phyloP scores from a whole-genome alignment of 192 early-diverging fungal species.

The Podila horticola region DNA sequence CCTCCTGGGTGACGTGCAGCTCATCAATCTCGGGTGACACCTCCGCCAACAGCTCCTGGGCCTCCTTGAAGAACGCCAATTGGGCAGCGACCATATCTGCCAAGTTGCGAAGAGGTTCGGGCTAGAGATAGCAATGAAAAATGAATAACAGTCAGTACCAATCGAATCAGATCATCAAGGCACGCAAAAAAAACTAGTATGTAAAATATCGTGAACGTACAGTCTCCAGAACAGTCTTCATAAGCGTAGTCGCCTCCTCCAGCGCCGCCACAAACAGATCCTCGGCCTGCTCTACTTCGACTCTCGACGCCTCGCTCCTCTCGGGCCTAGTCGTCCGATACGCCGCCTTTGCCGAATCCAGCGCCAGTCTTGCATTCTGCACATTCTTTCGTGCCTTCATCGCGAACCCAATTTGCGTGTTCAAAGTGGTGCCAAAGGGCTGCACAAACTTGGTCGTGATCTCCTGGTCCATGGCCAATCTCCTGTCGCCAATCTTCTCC shows the following conservation, averaged over 20 bases:
- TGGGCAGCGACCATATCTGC: conserved; percentile 90
- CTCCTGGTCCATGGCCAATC: conserved; percentile 78
- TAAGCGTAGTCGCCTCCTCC: conserved; percentile 94
- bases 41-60: conserved; percentile 74
- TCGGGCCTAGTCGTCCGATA: conserved; percentile 80
- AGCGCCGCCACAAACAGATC: conserved; percentile 96
- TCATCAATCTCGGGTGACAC: conserved; percentile 95
- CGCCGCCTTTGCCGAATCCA: conserved; percentile 88
- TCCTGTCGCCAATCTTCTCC: conserved; percentile 86
- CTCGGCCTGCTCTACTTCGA: conserved; percentile 92
- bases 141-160: not conserved
- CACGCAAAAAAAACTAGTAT: not conserved
- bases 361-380: conserved; percentile 77
- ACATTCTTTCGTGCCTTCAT: conserved; percentile 91
- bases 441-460: conserved; percentile 80
- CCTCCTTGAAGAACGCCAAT: conserved; percentile 87
- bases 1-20: conserved; percentile 93
- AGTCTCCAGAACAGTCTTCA: conserved; percentile 92
- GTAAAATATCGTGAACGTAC: conserved; percentile 47
- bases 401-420: conserved; percentile 80
- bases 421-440: conserved; percentile 78
- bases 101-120: conserved; percentile 85
- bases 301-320: conserved; percentile 74
- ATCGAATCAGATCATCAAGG: not conserved
- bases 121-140: conserved; percentile 50